Percentiles rank a stretch among this genome's conserved stretches.
These are phyloP conservation scores for Colletotrichum kahawae DNA, from an alignment of 2,329 filamentous ascomycete species.

Conservation along the genomic window DNA sequence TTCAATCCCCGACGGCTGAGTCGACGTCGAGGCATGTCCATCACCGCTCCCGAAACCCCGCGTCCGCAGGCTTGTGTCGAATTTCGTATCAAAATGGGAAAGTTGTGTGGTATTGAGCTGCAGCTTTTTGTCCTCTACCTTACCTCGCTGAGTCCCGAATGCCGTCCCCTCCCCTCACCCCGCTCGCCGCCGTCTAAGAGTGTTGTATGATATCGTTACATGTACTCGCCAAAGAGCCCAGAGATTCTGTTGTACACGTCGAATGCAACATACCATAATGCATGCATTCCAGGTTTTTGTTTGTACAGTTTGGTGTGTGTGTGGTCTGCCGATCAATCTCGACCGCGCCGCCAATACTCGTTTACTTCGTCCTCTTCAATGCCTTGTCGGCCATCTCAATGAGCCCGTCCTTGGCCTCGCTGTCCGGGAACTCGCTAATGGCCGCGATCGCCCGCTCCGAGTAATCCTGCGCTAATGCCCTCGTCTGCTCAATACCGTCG, in stretches of 20 bases:
- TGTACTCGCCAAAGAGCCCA: constrained; percentile 16
- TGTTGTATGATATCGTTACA: constrained; percentile 23
- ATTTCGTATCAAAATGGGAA: not conserved
- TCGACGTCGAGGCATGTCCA: not conserved
- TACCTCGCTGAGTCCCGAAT: not conserved
- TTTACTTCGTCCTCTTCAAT: constrained; percentile 83
- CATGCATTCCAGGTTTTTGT: constrained; percentile 14
- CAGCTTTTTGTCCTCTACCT: not conserved
- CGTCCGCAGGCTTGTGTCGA: not conserved
- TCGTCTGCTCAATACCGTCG: constrained; percentile 90
- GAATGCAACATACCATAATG: constrained; percentile 14
- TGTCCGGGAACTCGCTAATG: constrained; percentile 86
- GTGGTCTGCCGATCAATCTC: not conserved
- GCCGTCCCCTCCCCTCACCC: not conserved
- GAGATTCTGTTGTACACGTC: constrained; percentile 19
- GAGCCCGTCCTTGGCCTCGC: constrained; percentile 90
- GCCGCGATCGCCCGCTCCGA: constrained; percentile 85
- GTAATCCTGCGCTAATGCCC: constrained; percentile 89
- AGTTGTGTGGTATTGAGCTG: constrained; percentile 16
- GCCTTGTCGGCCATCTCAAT: constrained; percentile 95
- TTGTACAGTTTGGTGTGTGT: not conserved
- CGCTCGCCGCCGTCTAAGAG: constrained; percentile 11
- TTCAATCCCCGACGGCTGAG: not conserved
- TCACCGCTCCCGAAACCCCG: not conserved
- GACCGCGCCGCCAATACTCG: not conserved